Evolutionary conservation across 2,329 filamentous ascomycete species (phyloP).

Genomic region (Aspergillus intermedius): DNA sequence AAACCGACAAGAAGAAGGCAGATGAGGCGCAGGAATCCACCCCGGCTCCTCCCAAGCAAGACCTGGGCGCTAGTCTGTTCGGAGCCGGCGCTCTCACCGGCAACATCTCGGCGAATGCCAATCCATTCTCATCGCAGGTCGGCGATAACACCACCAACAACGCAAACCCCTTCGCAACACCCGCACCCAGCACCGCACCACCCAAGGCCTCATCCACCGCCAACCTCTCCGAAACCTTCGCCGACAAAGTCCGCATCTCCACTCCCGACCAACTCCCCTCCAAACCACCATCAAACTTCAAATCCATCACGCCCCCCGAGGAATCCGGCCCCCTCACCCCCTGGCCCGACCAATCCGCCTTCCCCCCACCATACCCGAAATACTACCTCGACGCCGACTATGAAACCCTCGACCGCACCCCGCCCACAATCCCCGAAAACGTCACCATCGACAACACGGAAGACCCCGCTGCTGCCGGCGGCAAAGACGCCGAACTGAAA

Average conservation of each 20-base stretch:
- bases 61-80: conserved; percentile 57
- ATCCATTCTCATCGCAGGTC: conserved; percentile 47
- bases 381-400: conserved; percentile 88
- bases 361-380: conserved; percentile 65
- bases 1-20: conserved; percentile 7
- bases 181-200: conserved; percentile 30
- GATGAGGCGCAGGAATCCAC: conserved; percentile 6
- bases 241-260: conserved; percentile 58
- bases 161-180: conserved; percentile 57
- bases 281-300: conserved; percentile 17
- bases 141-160: conserved; percentile 6
- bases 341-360: conserved; percentile 64
- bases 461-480: conserved; percentile 29
- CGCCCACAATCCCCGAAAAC: conserved; percentile 43
- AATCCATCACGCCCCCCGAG: conserved; percentile 23
- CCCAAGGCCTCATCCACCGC: conserved; percentile 32
- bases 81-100: conserved; percentile 40
- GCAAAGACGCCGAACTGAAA: conserved; percentile 44
- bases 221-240: conserved; percentile 68
- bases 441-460: conserved; percentile 39
- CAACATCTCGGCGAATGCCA: conserved; percentile 36
- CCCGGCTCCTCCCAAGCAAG: conserved; percentile 22
- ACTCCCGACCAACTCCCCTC: conserved; percentile 27
- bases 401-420: conserved; percentile 64
- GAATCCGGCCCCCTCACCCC: conserved; percentile 52